These are phyloP conservation scores for Saccharomycopsis lassenensis DNA, from an alignment of 805 yeast species.

Conservation along the genomic window DNA sequence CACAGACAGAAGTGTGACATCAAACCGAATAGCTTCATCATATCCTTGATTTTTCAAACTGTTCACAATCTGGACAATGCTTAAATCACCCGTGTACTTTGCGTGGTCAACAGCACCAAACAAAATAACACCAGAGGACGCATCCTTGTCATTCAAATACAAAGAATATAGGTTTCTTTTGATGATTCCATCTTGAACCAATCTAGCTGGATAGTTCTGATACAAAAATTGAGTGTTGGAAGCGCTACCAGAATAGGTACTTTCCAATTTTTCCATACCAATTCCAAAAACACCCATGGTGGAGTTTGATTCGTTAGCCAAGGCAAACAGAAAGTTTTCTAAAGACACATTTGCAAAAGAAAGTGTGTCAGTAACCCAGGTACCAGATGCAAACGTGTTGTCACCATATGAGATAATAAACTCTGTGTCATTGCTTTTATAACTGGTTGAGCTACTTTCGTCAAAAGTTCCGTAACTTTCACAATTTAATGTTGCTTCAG, in stretches of 20 bases:
- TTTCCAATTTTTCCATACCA: conserved; percentile 60
- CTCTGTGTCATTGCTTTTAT: conserved; percentile 23
- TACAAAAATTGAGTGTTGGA: conserved; percentile 31
- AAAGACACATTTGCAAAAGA: conserved; percentile 38
- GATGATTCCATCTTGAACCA: conserved; percentile 49
- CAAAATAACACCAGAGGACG: conserved; percentile 41
- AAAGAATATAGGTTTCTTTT: conserved; percentile 49
- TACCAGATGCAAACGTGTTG: conserved; percentile 37
- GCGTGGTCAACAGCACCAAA: conserved; percentile 67
- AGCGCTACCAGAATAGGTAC: conserved; percentile 32
- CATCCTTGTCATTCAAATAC: conserved; percentile 36
- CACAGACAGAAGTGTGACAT: conserved; percentile 31
- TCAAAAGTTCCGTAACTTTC: conserved; percentile 30
- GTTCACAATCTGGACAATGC: conserved; percentile 42
- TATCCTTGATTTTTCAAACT: conserved; percentile 26
- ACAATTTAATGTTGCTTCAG: conserved; percentile 26
- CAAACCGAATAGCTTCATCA: conserved; percentile 33
- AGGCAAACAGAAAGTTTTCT: conserved; percentile 52
- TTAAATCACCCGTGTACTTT: conserved; percentile 43
- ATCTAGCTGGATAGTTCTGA: conserved; percentile 53
- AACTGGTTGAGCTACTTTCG: conserved; percentile 25
- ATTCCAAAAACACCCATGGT: conserved; percentile 64
- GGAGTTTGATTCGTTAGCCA: conserved; percentile 56
- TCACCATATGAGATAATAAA: conserved; percentile 38
- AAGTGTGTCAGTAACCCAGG: conserved; percentile 57